Evolutionary conservation across 2,329 filamentous ascomycete species (phyloP), one percentile per base, ranked within the genome.

Genomic region (Neurospora crassa): DNA sequence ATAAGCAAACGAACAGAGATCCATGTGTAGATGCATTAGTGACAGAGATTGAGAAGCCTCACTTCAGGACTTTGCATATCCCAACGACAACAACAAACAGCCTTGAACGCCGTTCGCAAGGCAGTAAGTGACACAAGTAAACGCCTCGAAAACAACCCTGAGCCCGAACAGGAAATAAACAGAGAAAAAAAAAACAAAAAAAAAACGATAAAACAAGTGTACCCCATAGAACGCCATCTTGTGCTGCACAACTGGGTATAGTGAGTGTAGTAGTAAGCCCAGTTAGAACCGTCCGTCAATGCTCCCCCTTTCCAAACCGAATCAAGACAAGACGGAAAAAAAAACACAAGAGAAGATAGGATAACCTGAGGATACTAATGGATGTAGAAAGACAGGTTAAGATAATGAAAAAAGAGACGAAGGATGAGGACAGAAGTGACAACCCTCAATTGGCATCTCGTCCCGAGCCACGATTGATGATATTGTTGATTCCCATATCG

Each of bases 401-500:
- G 29, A 69, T 42, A 72, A 73, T 14, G 14, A 29, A 69, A 45
- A 72, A 40, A 37, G 10, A 40, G 40, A 40, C 40, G 7, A 37
- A 40, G 40, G 37, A 11, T 40, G 18, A 14, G 67, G 67, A 70
- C 53, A 67, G 1, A 40, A 16, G 69, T 68, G 41, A 68, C n/a
- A 24, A 68, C 67, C 67, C 67, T 67, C 71, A 70, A 14, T 74
- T 68, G 10, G 68, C 10, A 70, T 45, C 75, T 72, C 41, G 70
- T 72, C 79, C 77, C 10, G 79, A 77, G 16, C 84, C 81, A 34
- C 85, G 82, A 78, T 89, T 87, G 75, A 89, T 87, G 72, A 89
- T 85, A 69, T 85, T 82, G 69, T 85, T 85, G 75, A 90, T 89
- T 34, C 86, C 87, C 87, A 90, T 89, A 75, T 89, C 87, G 16